A percentile compares a stretch with the other conserved stretches of the same genome.
Evolutionary conservation across 345 rosid species (phyloP).

Genomic region (Syzygium jambos): DNA sequence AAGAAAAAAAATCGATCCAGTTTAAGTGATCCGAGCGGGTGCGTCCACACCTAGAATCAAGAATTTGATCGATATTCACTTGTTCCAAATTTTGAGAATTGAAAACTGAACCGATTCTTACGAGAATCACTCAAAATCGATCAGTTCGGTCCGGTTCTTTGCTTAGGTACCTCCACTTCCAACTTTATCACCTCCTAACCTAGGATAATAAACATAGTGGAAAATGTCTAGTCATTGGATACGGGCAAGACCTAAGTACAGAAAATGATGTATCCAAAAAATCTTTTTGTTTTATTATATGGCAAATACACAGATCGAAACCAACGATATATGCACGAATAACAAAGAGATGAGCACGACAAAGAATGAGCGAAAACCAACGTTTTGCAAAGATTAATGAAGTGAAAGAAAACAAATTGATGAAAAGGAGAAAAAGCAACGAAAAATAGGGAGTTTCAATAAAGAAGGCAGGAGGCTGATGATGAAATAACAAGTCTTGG

Average conservation of each 20-base stretch:
- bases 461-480: constrained; percentile 7
- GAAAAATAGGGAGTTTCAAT: constrained; percentile 41
- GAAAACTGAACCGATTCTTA: no score
- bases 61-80: no score
- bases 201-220: neutral
- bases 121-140: fast-evolving
- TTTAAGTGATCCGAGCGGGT: no score
- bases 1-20: no score
- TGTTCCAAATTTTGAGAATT: no score
- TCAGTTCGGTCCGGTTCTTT: no score
- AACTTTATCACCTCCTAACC: neutral
- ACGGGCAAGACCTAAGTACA: neutral
- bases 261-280: neutral
- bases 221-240: neutral
- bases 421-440: constrained; percentile 27
- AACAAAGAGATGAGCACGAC: neutral
- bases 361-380: neutral
- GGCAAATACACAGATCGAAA: neutral
- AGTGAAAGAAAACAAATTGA: neutral
- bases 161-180: neutral
- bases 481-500: neutral
- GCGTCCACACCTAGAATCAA: no score
- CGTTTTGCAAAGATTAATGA: neutral
- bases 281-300: neutral
- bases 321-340: neutral